Evolutionary conservation across 352 stramenopile species (phyloP).

Genomic region (Globisporangium ultimum): DNA sequence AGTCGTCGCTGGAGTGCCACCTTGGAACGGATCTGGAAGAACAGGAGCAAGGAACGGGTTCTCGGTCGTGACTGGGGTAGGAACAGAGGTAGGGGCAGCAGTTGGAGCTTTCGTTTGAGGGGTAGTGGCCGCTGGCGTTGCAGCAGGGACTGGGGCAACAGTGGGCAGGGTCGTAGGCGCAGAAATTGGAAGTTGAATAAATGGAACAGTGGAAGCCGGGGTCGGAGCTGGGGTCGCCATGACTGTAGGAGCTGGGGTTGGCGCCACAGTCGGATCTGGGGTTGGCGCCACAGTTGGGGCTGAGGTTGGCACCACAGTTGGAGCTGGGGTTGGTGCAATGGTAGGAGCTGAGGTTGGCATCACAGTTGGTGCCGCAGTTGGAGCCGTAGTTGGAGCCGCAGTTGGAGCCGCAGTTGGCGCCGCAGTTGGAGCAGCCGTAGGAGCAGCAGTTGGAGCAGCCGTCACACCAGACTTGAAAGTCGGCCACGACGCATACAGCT

Average conservation of each 20-base stretch:
- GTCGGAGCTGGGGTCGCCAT: not conserved
- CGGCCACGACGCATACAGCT: conserved; percentile 52
- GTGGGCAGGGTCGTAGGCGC: not conserved
- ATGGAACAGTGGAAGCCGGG: conserved; percentile 3
- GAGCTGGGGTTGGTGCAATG: not conserved
- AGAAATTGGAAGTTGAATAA: conserved; percentile 2
- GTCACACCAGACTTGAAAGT: conserved; percentile 34
- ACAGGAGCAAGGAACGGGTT: conserved; percentile 6
- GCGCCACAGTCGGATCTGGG: conserved; percentile 5
- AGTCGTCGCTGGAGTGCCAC: conserved; percentile 2
- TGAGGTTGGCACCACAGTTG: conserved; percentile 2
- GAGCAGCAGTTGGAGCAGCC: conserved; percentile 4
- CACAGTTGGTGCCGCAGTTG: conserved; percentile 3
- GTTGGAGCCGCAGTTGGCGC: too few relatives aligned
- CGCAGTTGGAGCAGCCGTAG: conserved; percentile 7
- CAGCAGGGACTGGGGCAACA: too few relatives aligned
- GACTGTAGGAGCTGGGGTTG: not conserved
- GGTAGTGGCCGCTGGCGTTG: too few relatives aligned
- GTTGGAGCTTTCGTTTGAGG: conserved; percentile 1
- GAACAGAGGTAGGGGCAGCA: not conserved
- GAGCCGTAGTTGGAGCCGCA: too few relatives aligned
- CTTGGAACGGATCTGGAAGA: not conserved
- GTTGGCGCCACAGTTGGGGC: conserved; percentile 3
- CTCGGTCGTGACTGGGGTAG: not conserved
- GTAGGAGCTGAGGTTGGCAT: conserved; percentile 3